Conservation (phyloP, 2,329 filamentous ascomycete species). For the Sporothrix variecibatus region DNA sequence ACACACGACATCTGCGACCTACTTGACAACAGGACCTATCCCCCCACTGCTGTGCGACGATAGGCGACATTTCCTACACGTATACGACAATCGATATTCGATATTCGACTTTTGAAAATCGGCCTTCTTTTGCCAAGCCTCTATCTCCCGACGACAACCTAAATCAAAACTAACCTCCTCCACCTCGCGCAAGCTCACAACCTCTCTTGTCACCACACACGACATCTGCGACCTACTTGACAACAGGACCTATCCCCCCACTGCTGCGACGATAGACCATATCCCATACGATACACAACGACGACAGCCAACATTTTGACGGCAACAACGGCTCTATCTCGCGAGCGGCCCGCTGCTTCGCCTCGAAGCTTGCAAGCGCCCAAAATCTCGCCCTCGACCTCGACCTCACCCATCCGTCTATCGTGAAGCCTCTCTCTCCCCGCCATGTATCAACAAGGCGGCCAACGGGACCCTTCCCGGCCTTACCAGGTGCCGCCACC, state of each 20-base stretch:
- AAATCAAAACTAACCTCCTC: neutral
- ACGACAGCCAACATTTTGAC: neutral
- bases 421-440: slow-evolving; percentile 31
- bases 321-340: neutral
- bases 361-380: slow-evolving; percentile 15
- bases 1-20: neutral
- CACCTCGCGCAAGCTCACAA: slow-evolving; percentile 2
- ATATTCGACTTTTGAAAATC: neutral
- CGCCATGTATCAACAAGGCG: slow-evolving; percentile 58
- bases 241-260: neutral
- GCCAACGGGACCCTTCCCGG: slow-evolving; percentile 56
- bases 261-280: neutral
- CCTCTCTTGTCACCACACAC: neutral
- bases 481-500: slow-evolving; percentile 59
- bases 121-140: neutral
- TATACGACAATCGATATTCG: neutral
- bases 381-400: neutral
- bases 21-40: neutral
- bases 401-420: neutral
- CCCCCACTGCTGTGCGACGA: neutral
- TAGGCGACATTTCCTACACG: neutral
- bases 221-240: neutral
- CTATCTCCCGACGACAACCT: neutral
- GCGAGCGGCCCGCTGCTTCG: slow-evolving; percentile 7
- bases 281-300: neutral